Base-by-base conservation (phyloP, 2,329 filamentous ascomycete genomes). In the Fusarium siculi region DNA sequence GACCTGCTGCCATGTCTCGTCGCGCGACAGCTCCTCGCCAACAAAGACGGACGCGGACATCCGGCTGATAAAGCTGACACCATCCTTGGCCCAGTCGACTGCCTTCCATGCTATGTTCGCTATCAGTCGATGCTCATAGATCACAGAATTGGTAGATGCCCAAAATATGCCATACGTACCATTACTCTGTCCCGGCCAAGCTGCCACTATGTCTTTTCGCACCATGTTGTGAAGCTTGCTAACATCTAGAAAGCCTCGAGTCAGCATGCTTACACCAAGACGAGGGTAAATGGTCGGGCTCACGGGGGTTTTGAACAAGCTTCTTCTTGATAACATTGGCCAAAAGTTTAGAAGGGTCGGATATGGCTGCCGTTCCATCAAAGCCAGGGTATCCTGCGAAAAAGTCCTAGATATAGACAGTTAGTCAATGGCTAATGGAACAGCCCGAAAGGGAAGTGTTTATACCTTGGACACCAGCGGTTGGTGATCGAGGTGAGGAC, bases 371-470 rank as follows among this genome's bases (percentile, higher is more conserved):
- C 3, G 46, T 49, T 5, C 46, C 46, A 7, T 49, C 46, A n/a
- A 49, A 49, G 7, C 46, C 46, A 32, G 46, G 46, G 10, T 49
- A 49, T 0, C 46, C 46, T 32, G 46, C 28, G 11, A 49, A 32
- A 7, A 49, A 49, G 7, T 49, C 46, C 46, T 49, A n/a, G 19
- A 4, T 7, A 9, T 4, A 18, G 15, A 2, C 21, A 32, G 21
- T 32, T 12, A 49, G 28, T 9, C 3, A 32, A 18, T n/a, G 21
- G 7, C 1, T 19, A 49, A 18, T 9, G 3, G 9, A 49, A n/a
- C 0, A 16, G 21, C 10, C 9, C 5, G 5, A 21, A 4, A 49
- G 10, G 0, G 5, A 4, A 32, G 15, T 2, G 3, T 12, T 1
- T 18, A 1, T 49, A 49, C 46, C 46, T 49, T 49, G 1, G 46